Conservation (phyloP, 2,329 filamentous ascomycete species). For the Tolypocladium nubicola region DNA sequence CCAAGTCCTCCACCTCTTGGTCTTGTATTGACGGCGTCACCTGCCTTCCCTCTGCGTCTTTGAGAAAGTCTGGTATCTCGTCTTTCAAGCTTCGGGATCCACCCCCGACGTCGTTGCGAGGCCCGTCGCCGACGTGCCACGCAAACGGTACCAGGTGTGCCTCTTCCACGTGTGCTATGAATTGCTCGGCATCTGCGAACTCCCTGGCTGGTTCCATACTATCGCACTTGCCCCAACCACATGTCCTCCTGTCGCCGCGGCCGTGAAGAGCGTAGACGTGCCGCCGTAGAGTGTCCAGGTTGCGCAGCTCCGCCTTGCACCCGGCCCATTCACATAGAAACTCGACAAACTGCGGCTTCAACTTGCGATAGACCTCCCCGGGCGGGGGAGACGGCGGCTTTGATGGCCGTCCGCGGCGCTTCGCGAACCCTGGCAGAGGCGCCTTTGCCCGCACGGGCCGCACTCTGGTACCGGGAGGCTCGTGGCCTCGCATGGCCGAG, state of each 20-base stretch:
- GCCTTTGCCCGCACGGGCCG: conserved; percentile 17
- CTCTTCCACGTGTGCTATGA: conserved; percentile 41
- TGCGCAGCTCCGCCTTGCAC: conserved; percentile 51
- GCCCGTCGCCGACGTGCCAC: conserved; percentile 52
- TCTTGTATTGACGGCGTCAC: conserved; percentile 47
- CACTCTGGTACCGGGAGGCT: not conserved
- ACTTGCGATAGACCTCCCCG: conserved; percentile 27
- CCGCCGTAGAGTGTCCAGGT: conserved; percentile 45
- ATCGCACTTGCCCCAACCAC: conserved; percentile 22
- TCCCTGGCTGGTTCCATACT: conserved; percentile 10
- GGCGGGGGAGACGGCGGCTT: conserved; percentile 26
- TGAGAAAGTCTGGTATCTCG: conserved; percentile 37
- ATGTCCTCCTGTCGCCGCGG: conserved; percentile 7
- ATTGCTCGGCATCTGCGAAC: conserved; percentile 26
- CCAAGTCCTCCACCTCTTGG: conserved; percentile 38
- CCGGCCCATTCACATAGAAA: conserved; percentile 51
- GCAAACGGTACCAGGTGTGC: conserved; percentile 40
- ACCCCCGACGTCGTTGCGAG: conserved; percentile 26
- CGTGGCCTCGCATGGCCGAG: conserved; percentile 10
- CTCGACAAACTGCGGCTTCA: conserved; percentile 33
- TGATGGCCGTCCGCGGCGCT: conserved; percentile 32
- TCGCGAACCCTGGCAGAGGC: conserved; percentile 14
- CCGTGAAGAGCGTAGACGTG: conserved; percentile 44
- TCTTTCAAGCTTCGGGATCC: conserved; percentile 10
- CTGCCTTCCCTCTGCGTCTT: conserved; percentile 40